Evolutionary conservation across 2,329 filamentous ascomycete species (phyloP).

Genomic region (Colletotrichum sp.): DNA sequence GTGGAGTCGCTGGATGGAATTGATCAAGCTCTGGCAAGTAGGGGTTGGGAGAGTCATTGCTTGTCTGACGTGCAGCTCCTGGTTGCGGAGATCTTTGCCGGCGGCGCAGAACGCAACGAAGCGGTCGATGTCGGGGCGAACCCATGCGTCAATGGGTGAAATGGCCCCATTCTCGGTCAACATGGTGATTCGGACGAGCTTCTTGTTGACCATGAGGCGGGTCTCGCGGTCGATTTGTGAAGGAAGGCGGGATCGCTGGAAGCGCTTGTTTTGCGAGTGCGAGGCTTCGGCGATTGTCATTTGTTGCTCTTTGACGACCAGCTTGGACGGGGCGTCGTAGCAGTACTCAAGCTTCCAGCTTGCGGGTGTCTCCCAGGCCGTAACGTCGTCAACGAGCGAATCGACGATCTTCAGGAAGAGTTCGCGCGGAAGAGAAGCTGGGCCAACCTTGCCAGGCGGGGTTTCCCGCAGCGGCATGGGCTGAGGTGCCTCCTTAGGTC

Average conservation of each 20-base stretch:
- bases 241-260: fast-evolving
- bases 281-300: not conserved
- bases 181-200: not conserved
- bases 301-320: fast-evolving
- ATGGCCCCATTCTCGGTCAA: not conserved
- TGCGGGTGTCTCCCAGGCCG: not conserved
- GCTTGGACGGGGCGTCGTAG: not conserved
- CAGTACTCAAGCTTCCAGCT: not conserved
- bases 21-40: not conserved
- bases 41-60: not conserved
- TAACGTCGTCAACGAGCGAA: fast-evolving
- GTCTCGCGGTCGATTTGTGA: not conserved
- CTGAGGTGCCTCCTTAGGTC: not conserved
- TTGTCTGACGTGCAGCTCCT: not conserved
- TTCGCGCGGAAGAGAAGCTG: not conserved
- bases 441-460: not conserved
- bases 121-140: not conserved
- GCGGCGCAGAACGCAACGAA: not conserved
- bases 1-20: not conserved
- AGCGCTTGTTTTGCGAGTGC: not conserved
- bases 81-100: not conserved
- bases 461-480: not conserved
- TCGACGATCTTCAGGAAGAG: not conserved
- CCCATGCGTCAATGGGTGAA: not conserved
- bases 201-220: not conserved